Conservation (phyloP, 306 rosid genomes). For the Erythrophleum fordii region DNA sequence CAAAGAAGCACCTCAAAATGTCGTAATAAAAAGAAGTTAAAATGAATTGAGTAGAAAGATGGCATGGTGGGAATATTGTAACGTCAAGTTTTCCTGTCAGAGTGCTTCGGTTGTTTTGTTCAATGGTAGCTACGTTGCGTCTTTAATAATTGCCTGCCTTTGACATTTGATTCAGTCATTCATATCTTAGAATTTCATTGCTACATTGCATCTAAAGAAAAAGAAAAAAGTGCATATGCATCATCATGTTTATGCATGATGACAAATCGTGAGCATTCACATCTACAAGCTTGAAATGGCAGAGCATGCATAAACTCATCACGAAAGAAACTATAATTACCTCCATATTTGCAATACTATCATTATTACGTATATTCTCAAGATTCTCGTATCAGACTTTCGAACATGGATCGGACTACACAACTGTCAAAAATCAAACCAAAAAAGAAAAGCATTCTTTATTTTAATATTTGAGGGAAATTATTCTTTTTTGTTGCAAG, state of each 20-base stretch:
- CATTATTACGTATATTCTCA: neutral
- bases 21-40: too few relatives aligned
- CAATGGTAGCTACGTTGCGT: neutral
- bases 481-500: too few relatives aligned
- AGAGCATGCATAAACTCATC: neutral
- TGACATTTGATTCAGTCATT: neutral
- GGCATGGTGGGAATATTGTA: too few relatives aligned
- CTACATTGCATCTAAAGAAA: neutral
- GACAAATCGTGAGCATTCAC: neutral
- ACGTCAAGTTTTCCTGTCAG: neutral
- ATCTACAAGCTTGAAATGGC: neutral
- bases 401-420: neutral
- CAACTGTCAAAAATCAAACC: too few relatives aligned
- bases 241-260: slow-evolving; percentile 1
- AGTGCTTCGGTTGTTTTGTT: neutral
- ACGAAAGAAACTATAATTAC: neutral
- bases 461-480: too few relatives aligned
- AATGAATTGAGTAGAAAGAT: too few relatives aligned
- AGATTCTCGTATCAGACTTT: neutral
- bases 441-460: too few relatives aligned
- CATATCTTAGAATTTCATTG: neutral
- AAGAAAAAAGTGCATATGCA: neutral
- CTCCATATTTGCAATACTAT: neutral
- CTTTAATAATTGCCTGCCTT: neutral
- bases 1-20: too few relatives aligned